Base-by-base conservation (phyloP, 2,329 filamentous ascomycete genomes). In the Scytalidium sp. region DNA sequence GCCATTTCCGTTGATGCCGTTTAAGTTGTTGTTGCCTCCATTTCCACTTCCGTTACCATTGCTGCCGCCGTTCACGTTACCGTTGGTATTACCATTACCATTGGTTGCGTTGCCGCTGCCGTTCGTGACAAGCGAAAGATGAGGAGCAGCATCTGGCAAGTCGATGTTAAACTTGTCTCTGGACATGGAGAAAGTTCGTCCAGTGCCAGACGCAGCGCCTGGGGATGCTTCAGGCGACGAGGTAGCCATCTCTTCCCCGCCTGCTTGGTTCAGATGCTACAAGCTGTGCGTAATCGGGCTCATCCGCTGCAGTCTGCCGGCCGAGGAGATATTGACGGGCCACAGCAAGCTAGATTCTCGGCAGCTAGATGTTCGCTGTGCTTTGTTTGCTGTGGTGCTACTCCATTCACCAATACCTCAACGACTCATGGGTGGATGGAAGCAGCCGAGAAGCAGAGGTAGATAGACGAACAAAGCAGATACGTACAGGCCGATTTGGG, bases 201-300 rank as follows among this genome's bases (percentile, higher is more conserved):
- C 49, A 25, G 54, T 53, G 43, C 54, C 57, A 17, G 56, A 49
- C 4, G 52, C 56, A 45, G 62, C 64, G 23, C 51, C 51, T 17
- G 63, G 62, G 15, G 63, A 65, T n/a, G 52, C 53, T 29, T 61
- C 61, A 47, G 57, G 57, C 11, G 62, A 64, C 3, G 62, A 62
- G 47, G 49, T 63, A 19, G 63, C 63, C 63, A 65, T 65, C 49
- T n/a, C n/a, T 46, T 46, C 47, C 27, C 52, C 51, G 52, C 41
- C 23, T 51, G 50, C 48, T 43, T 44, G 39, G 44, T 48, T 23
- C 46, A 32, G 48, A 42, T 46, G 41, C 46, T 54, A 39, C 15
- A 36, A 36, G 15, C 6, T n/a, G 8, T 15, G 17, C 5, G 32
- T 36, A n/a, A 20, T 20, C 15, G 41, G 10, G 41, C 41, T 36